phyloP scores from a whole-genome alignment of 805 yeast genomes.

The Spencermartinsiella europaea region DNA sequence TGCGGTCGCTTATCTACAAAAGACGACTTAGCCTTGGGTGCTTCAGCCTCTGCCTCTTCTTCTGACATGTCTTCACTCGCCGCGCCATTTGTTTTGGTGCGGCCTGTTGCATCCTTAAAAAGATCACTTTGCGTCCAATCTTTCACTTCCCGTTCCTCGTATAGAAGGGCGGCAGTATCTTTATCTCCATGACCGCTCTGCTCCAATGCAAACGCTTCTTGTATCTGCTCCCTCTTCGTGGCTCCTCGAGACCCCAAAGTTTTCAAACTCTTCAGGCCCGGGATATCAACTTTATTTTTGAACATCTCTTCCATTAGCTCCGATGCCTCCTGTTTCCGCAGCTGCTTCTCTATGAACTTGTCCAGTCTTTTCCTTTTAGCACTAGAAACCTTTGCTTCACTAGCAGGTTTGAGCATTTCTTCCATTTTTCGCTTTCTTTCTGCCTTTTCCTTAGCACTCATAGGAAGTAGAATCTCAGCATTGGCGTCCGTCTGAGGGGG shows the following conservation, averaged over 20 bases:
- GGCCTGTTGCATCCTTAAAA: constrained; percentile 8
- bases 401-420: constrained; percentile 51
- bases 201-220: constrained; percentile 72
- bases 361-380: constrained; percentile 75
- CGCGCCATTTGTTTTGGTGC: constrained; percentile 21
- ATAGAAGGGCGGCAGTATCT: constrained; percentile 53
- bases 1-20: constrained; percentile 72
- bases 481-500: constrained; percentile 42
- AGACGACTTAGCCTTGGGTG: constrained; percentile 31
- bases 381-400: constrained; percentile 65
- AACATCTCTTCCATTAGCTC: constrained; percentile 65
- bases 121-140: constrained; percentile 49
- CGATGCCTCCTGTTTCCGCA: constrained; percentile 83
- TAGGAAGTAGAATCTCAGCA: constrained; percentile 56
- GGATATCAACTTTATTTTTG: constrained; percentile 62
- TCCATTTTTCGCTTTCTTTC: constrained; percentile 62
- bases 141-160: constrained; percentile 60
- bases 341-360: constrained; percentile 82
- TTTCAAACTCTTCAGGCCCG: constrained; percentile 65
- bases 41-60: constrained; percentile 15
- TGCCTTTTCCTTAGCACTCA: constrained; percentile 57
- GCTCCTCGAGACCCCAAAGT: constrained; percentile 66
- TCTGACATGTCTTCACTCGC: constrained; percentile 25
- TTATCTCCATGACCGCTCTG: constrained; percentile 66
- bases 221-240: constrained; percentile 62